phyloP scores from a whole-genome alignment of 2,329 filamentous ascomycete genomes.

The Pseudopyricularia javanii region DNA sequence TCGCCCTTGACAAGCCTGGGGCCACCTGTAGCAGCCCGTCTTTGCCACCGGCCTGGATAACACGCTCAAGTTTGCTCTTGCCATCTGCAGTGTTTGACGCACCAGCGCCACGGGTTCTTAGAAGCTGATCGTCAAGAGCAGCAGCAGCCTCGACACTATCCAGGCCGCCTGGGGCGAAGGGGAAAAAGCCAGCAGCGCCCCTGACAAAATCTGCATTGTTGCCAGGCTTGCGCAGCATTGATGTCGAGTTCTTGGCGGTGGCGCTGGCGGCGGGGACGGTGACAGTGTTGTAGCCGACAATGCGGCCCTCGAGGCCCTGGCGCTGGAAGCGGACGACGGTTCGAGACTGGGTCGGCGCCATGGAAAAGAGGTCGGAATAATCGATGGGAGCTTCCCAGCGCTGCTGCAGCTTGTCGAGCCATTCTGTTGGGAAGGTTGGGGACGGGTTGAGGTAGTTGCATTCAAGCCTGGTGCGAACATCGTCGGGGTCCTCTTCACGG shows the following conservation, averaged over 20 bases:
- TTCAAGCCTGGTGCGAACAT: conserved; percentile 61
- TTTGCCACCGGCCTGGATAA: conserved; percentile 61
- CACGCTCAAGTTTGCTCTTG: conserved; percentile 56
- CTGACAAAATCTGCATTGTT: conserved; percentile 82
- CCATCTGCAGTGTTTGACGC: background rate
- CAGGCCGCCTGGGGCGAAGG: conserved; percentile 82
- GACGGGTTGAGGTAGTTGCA: conserved; percentile 68
- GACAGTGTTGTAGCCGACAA: conserved; percentile 89
- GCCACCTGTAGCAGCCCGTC: conserved; percentile 67
- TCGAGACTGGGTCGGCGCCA: conserved; percentile 83
- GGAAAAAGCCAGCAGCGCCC: conserved; percentile 86
- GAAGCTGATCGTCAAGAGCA: conserved; percentile 65
- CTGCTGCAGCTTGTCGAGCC: conserved; percentile 84
- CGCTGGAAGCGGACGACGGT: conserved; percentile 90
- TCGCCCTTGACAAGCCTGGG: conserved; percentile 68
- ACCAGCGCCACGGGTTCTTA: conserved; percentile 29
- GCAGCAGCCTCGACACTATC: conserved; percentile 79
- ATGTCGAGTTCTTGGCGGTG: conserved; percentile 92
- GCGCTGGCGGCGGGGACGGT: conserved; percentile 81
- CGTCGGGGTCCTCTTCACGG: conserved; percentile 40
- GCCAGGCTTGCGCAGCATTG: conserved; percentile 73
- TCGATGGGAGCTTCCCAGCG: conserved; percentile 74
- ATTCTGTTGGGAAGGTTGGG: conserved; percentile 65
- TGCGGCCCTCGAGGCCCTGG: conserved; percentile 81
- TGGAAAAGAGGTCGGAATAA: conserved; percentile 70